Evolutionary conservation across 108 stramenopile genomes (phyloP).

Genomic region (Cyclotella baltica): DNA sequence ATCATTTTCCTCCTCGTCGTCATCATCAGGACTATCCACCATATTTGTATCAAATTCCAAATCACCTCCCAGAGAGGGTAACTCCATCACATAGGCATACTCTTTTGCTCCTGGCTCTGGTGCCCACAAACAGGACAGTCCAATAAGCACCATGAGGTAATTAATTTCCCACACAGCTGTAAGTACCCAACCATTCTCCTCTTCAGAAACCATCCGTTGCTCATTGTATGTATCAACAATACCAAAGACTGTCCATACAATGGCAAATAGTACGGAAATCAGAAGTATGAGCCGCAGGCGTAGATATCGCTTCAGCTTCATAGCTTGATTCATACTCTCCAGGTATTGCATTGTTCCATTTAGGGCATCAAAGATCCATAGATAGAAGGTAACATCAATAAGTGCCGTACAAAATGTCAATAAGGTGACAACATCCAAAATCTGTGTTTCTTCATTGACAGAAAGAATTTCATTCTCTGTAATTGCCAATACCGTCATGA

Average conservation of each 20-base stretch:
- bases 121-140: slow-evolving; percentile 79
- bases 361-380: slow-evolving; percentile 88
- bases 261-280: slow-evolving; percentile 81
- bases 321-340: slow-evolving; percentile 82
- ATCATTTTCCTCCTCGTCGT: slow-evolving; percentile 30
- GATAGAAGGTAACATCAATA: slow-evolving; percentile 79
- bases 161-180: slow-evolving; percentile 82
- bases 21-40: slow-evolving; percentile 57
- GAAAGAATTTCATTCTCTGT: slow-evolving; percentile 74
- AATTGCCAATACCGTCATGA: slow-evolving; percentile 77
- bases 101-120: slow-evolving; percentile 85
- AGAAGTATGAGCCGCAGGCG: slow-evolving; percentile 79
- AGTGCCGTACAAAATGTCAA: slow-evolving; percentile 67
- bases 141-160: slow-evolving; percentile 77
- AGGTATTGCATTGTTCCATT: slow-evolving; percentile 86
- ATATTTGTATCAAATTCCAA: slow-evolving; percentile 56
- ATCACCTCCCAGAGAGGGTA: slow-evolving; percentile 63
- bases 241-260: slow-evolving; percentile 82
- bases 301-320: slow-evolving; percentile 80
- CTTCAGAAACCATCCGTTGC: slow-evolving; percentile 69
- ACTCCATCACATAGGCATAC: slow-evolving; percentile 90
- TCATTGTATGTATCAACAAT: slow-evolving; percentile 77
- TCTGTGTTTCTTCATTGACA: slow-evolving; percentile 66
- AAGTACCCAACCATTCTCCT: slow-evolving; percentile 72
- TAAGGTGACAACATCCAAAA: slow-evolving; percentile 78